Evolutionary conservation across 2,329 filamentous ascomycete genomes (phyloP).

Genomic region (Stemphylium vesicarium): DNA sequence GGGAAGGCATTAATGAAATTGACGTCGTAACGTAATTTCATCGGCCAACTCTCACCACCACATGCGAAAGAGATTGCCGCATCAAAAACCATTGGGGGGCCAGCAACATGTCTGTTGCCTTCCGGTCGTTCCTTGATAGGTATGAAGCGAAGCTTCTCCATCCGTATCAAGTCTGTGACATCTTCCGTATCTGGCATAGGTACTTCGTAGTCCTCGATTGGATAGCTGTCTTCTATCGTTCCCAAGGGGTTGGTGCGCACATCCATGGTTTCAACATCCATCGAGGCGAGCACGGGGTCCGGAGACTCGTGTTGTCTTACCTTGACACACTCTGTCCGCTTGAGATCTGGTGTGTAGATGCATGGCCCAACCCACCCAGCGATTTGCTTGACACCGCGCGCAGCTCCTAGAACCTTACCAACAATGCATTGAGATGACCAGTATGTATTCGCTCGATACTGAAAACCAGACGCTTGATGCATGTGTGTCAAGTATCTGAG

Average conservation of each 20-base stretch:
- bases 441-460: conserved; percentile 79
- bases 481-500: conserved; percentile 72
- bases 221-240: conserved; percentile 65
- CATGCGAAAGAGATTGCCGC: conserved; percentile 51
- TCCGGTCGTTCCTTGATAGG: conserved; percentile 50
- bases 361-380: conserved; percentile 79
- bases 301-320: conserved; percentile 67
- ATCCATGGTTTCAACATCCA: conserved; percentile 70
- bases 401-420: conserved; percentile 71
- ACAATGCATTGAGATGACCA: conserved; percentile 76
- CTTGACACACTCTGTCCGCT: conserved; percentile 71
- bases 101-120: conserved; percentile 31
- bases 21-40: conserved; percentile 50
- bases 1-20: conserved; percentile 52
- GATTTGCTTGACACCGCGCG: conserved; percentile 72
- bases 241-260: conserved; percentile 73
- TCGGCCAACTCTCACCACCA: conserved; percentile 48
- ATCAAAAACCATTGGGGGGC: conserved; percentile 47
- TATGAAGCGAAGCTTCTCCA: conserved; percentile 70
- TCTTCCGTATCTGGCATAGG: conserved; percentile 64
- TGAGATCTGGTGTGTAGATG: conserved; percentile 70
- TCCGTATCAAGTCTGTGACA: conserved; percentile 68
- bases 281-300: conserved; percentile 60
- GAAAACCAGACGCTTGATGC: conserved; percentile 73
- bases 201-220: conserved; percentile 71